phyloP scores from a whole-genome alignment of 192 early-diverging fungal genomes.

The Diversispora epigaea region DNA sequence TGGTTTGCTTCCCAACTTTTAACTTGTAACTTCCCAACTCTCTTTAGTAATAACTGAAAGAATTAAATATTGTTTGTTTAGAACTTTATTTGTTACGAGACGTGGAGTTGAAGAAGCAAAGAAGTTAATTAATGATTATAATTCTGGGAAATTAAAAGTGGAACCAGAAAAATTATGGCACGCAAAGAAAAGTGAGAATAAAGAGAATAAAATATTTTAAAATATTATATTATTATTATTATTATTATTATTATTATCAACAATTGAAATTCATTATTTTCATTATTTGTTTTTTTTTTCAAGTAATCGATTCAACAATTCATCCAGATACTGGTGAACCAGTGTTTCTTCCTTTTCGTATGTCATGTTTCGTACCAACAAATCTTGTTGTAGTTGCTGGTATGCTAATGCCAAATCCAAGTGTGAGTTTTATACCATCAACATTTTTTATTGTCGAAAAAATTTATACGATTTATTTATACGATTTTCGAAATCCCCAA shows the following conservation, averaged over 20 bases:
- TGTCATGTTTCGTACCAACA: slow-evolving; percentile 83
- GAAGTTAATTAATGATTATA: slow-evolving; percentile 60
- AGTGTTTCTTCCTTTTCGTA: slow-evolving; percentile 76
- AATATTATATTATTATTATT: not conserved
- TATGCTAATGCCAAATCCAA: slow-evolving; percentile 82
- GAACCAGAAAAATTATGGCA: slow-evolving; percentile 62
- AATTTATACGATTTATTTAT: not conserved
- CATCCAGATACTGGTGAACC: slow-evolving; percentile 82
- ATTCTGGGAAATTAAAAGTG: slow-evolving; percentile 44
- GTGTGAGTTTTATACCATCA: slow-evolving; percentile 44
- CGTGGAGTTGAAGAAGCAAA: slow-evolving; percentile 61
- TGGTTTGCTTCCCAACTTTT: not conserved
- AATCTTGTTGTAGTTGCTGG: slow-evolving; percentile 80
- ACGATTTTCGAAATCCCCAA: not conserved
- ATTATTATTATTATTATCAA: not conserved
- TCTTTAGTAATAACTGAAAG: not conserved
- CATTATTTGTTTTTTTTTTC: not conserved
- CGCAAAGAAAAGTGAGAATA: slow-evolving; percentile 68
- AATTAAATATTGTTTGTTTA: not conserved
- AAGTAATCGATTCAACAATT: slow-evolving; percentile 72
- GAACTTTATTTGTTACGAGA: slow-evolving; percentile 64
- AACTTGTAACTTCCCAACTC: not conserved
- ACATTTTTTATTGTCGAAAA: no score
- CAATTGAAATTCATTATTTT: not conserved
- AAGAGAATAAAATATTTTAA: no score